Conservation (phyloP, 2,329 filamentous ascomycete species). For the Aureobasidium subglaciale region DNA sequence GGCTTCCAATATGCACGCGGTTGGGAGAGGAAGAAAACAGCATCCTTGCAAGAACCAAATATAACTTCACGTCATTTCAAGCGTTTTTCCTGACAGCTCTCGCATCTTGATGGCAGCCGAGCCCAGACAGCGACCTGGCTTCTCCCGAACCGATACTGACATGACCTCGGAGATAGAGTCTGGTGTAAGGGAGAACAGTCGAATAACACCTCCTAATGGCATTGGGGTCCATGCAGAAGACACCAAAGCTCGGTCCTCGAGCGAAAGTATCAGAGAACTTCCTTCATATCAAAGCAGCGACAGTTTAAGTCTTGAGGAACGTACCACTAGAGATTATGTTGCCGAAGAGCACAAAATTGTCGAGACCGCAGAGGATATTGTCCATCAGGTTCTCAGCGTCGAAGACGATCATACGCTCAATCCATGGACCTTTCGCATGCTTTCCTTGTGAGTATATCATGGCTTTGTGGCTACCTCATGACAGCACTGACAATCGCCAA, state of each 20-base stretch:
- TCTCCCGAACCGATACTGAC: conserved; percentile 15
- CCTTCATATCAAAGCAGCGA: neutral
- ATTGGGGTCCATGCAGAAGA: conserved; percentile 1
- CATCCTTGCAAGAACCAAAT: neutral
- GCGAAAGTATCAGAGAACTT: neutral
- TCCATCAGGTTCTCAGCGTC: conserved; percentile 30
- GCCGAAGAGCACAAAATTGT: conserved; percentile 16
- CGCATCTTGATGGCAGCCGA: neutral
- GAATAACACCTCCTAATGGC: no score
- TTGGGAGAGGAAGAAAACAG: no score
- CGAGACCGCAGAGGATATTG: conserved; percentile 26
- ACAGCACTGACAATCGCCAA: neutral
- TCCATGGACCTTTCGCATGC: conserved; percentile 34
- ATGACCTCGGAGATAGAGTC: no score
- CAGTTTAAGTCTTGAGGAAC: neutral
- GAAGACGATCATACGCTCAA: conserved; percentile 32
- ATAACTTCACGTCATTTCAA: neutral
- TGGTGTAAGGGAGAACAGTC: no score
- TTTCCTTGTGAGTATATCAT: conserved; percentile 30
- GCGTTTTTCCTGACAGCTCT: no score
- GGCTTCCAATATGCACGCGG: no score
- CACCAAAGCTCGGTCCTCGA: neutral
- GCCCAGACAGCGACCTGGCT: conserved; percentile 14
- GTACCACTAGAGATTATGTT: conserved; percentile 1
- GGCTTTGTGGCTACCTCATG: neutral